Base-by-base conservation (phyloP, 345 rosid species). In the Hibiscus syriacus region DNA sequence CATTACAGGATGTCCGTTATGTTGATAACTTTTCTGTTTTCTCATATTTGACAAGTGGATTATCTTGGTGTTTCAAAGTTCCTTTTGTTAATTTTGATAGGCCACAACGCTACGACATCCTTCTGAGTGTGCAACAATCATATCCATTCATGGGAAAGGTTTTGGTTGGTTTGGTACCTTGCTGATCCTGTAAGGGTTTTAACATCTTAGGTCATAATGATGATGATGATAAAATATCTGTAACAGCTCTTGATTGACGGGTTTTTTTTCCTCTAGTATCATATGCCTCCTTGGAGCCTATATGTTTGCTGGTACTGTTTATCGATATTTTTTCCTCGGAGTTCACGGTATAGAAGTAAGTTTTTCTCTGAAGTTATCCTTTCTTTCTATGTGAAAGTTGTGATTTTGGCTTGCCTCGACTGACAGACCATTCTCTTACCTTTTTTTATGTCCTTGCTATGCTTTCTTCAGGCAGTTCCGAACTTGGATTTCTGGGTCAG, bases 81-180 rank as follows among this genome's bases (percentile, higher is more conserved):
- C 57, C 10, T 71, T 34, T 26, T 70, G 14, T 59, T 64, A 39
- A 41, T 57, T 72, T 49, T 74, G 52, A 69, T 81, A 90, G 97
- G 83, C 86, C 50, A 75, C 98, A 41, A 78, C 66, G 54, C 73
- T 94, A 38, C 74, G 84, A 67, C 99, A 94, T 82, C 99, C 99
- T 72, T 81, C 98, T 13, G 99, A 92, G 61, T 94, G 98, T 73
- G 93, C 88, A 53, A 76, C 76, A 49, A 74, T 86, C 67, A 71
- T 80, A 71, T 75, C 87, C 8, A 70, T 79, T 66, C 81, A 77
- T 68, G 83, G 90, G 46, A 72, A 69, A 66, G 96, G 93, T 74
- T 86, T 83, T 96, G 92, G 96, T 36, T 94, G 89, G 99, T 85
- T 92, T 60, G 80, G 88, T 64, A 77, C 78, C 74, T 75, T 92